Percentiles rank a stretch among this genome's conserved stretches.
Evolutionary conservation across 208 protist genomes (phyloP).

Genomic region (Angomonas ambiguus): DNA sequence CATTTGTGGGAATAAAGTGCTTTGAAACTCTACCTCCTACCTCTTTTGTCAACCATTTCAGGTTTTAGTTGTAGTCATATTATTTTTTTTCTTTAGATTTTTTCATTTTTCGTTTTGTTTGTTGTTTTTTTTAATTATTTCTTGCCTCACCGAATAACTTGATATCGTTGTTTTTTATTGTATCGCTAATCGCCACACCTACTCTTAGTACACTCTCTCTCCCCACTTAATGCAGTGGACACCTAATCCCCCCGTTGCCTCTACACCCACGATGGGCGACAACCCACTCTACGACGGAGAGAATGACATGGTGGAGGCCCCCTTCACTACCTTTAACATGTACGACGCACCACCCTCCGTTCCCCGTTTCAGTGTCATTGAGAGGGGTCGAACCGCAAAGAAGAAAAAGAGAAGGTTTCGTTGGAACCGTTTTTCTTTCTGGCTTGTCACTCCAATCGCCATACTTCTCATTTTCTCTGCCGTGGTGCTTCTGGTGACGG

Average conservation of each 20-base stretch:
- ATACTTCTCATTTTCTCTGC: not conserved
- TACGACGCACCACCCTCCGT: not conserved
- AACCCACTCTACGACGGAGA: not conserved
- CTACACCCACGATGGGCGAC: not conserved
- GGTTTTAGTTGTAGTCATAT: no score
- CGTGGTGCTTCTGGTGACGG: not conserved
- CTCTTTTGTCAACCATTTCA: no score
- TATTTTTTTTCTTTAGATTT: constrained; percentile 9
- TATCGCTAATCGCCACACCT: no score
- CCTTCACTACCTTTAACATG: not conserved
- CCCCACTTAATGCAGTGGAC: no score
- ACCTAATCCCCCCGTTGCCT: not conserved
- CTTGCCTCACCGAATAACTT: no score
- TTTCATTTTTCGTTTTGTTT: not conserved
- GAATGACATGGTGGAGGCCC: not conserved
- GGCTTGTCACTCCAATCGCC: not conserved
- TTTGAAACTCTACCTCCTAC: no score
- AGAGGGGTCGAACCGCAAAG: not conserved
- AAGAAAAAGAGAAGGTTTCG: not conserved
- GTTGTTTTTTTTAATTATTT: not conserved
- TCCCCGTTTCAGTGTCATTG: not conserved
- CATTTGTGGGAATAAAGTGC: no score
- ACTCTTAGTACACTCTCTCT: no score
- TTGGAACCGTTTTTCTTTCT: not conserved
- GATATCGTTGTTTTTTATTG: no score